Conservation (phyloP, 768 basidiomycete genomes). For the Tylopilus plumbeoviolaceoides region DNA sequence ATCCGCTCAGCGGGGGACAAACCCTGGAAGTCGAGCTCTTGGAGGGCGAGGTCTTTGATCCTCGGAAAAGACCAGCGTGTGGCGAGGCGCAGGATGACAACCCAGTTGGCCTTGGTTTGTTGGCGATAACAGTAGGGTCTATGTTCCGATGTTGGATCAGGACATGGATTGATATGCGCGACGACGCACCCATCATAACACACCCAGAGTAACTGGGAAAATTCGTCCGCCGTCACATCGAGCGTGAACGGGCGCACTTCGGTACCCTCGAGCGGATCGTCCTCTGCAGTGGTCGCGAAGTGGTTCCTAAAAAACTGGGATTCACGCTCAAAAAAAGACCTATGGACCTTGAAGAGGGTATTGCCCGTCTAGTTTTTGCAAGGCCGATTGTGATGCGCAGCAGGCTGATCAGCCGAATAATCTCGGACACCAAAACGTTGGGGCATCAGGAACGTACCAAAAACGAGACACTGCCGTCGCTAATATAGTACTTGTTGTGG, state of each 20-base stretch:
- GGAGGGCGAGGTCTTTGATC: too few relatives aligned
- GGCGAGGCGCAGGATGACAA: constrained; percentile 49
- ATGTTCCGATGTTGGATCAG: background rate
- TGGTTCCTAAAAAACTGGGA: constrained; percentile 41
- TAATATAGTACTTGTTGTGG: constrained; percentile 10
- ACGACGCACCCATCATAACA: constrained; percentile 51
- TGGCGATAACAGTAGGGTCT: constrained; percentile 55
- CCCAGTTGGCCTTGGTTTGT: constrained; percentile 50
- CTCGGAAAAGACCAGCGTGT: constrained; percentile 52
- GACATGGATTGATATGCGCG: background rate
- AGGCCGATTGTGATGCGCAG: background rate
- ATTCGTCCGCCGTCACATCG: constrained; percentile 40
- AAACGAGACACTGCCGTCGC: constrained; percentile 13
- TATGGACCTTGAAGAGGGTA: constrained; percentile 49
- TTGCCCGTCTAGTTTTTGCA: constrained; percentile 42
- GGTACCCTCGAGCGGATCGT: constrained; percentile 27
- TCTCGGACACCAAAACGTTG: background rate
- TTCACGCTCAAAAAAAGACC: constrained; percentile 56
- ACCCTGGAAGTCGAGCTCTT: constrained; percentile 44
- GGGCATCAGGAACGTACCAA: constrained; percentile 9
- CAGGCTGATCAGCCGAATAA: constrained; percentile 3
- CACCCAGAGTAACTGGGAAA: constrained; percentile 51
- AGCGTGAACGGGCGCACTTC: constrained; percentile 44
- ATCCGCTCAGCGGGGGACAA: constrained; percentile 52
- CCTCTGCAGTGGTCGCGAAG: constrained; percentile 30